phyloP scores from a whole-genome alignment of 2,329 filamentous ascomycete genomes.

The Colletotrichum higginsianum region DNA sequence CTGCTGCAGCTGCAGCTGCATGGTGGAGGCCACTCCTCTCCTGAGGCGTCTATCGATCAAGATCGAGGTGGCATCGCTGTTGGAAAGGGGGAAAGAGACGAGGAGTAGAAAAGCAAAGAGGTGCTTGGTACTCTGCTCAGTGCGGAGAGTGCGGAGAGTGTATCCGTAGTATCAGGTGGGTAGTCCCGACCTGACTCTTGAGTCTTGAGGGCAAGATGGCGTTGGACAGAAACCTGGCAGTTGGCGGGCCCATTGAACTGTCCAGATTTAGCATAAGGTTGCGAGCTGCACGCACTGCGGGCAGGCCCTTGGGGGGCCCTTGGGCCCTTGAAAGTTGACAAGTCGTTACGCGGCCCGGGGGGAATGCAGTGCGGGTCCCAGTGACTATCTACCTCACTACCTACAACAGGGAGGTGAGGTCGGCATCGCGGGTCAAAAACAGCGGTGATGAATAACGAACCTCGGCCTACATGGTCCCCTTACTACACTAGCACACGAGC shows the following conservation, averaged over 20 bases:
- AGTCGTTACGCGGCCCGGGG: constrained; percentile 1
- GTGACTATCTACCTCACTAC: background rate
- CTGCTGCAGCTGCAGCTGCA: constrained; percentile 30
- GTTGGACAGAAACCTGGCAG: constrained; percentile 15
- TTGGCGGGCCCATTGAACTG: background rate
- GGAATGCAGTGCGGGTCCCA: background rate
- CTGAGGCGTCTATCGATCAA: constrained; percentile 20
- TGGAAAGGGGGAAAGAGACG: constrained; percentile 32
- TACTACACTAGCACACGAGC: background rate
- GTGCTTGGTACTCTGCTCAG: background rate
- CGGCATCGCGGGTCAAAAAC: constrained; percentile 10
- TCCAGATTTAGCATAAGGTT: constrained; percentile 18
- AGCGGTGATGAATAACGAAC: constrained; percentile 15
- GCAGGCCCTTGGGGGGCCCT: too few relatives aligned
- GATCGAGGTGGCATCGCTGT: constrained; percentile 29
- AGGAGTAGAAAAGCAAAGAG: constrained; percentile 35
- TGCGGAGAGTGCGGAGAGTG: background rate
- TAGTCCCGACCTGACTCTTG: background rate
- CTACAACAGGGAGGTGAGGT: constrained; percentile 16
- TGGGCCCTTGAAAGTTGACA: constrained; percentile 8
- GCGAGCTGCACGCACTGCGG: constrained; percentile 22
- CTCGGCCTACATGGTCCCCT: constrained; percentile 14
- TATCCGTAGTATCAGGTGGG: background rate
- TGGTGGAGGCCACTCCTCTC: constrained; percentile 13
- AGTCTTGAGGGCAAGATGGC: background rate